These are phyloP conservation scores for Sporothrix inflata DNA, from an alignment of 2,329 filamentous ascomycete species.

Conservation along the genomic window DNA sequence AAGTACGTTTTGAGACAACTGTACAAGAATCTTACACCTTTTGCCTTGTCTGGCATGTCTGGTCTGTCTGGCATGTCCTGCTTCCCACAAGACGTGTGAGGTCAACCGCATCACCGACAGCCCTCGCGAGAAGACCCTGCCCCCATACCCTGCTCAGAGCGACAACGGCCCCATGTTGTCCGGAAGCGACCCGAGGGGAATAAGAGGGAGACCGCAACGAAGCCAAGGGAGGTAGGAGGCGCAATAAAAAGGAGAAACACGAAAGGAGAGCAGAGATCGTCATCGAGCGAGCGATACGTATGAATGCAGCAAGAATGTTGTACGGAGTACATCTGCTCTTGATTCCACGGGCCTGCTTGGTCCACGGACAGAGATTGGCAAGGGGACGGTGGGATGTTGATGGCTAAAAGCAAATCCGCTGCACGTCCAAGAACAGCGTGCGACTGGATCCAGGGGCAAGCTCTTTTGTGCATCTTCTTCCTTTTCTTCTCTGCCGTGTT, in stretches of 20 bases:
- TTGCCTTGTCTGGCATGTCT: neutral
- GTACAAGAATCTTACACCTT: neutral
- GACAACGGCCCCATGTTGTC: neutral
- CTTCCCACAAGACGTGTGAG: neutral
- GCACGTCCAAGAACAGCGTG: constrained; percentile 7
- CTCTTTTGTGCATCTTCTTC: neutral
- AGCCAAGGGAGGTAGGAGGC: constrained; percentile 6
- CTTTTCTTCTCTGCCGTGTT: neutral
- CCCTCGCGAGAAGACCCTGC: neutral
- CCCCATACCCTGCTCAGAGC: neutral
- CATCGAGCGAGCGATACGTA: neutral
- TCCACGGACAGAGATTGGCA: neutral
- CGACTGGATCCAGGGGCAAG: neutral
- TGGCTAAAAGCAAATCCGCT: constrained; percentile 10
- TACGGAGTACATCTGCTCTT: neutral
- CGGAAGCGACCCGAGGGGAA: neutral
- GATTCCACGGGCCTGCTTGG: neutral
- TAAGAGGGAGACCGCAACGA: neutral
- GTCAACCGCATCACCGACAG: constrained; percentile 14
- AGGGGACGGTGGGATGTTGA: neutral
- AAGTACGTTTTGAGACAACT: neutral
- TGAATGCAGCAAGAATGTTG: neutral
- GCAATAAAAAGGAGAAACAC: constrained; percentile 9
- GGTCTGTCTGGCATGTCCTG: neutral
- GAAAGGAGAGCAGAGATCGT: neutral